These are phyloP conservation scores for Haberlea rhodopensis DNA, from an alignment of 257 asterid genomes.

Conservation along the genomic window DNA sequence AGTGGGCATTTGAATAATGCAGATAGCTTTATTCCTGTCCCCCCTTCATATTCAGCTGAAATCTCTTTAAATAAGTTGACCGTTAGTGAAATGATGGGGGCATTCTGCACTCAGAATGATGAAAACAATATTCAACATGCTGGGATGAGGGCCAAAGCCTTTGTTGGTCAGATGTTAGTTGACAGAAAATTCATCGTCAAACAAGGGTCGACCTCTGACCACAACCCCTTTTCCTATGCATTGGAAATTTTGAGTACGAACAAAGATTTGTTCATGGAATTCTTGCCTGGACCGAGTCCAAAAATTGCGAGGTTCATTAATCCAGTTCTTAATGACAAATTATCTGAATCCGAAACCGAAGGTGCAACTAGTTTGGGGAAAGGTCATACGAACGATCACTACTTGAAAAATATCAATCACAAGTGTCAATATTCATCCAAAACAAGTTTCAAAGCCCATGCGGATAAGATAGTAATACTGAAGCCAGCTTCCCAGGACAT, in stretches of 20 bases:
- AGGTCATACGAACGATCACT: conserved; percentile 1
- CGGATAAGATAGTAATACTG: conserved; percentile 49
- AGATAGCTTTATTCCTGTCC: conserved; percentile 22
- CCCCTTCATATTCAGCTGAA: conserved; percentile 35
- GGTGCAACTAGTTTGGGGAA: conserved; percentile 1
- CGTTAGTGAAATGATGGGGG: conserved; percentile 43
- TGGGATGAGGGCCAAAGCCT: conserved; percentile 55
- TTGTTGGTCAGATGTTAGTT: conserved; percentile 49
- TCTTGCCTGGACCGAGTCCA: conserved; percentile 40
- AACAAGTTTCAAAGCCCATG: conserved; percentile 19
- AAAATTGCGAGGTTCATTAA: conserved; percentile 20
- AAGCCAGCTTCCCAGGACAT: conserved; percentile 40
- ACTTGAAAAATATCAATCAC: conserved; percentile 26
- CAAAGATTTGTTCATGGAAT: conserved; percentile 42
- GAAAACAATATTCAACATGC: conserved; percentile 37
- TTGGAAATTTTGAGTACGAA: conserved; percentile 49
- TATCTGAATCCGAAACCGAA: conserved; percentile 17
- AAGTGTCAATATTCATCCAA: conserved; percentile 23
- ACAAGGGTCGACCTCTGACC: conserved; percentile 29
- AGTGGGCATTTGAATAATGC: conserved; percentile 18
- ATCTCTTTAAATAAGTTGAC: conserved; percentile 31
- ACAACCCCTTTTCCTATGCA: conserved; percentile 50
- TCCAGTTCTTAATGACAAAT: conserved; percentile 12
- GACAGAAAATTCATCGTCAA: conserved; percentile 30
- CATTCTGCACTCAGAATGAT: conserved; percentile 37